Evolutionary conservation across 2,329 filamentous ascomycete genomes (phyloP), one percentile per base, ranked within the genome.

Genomic region (Tolypocladium sp.): DNA sequence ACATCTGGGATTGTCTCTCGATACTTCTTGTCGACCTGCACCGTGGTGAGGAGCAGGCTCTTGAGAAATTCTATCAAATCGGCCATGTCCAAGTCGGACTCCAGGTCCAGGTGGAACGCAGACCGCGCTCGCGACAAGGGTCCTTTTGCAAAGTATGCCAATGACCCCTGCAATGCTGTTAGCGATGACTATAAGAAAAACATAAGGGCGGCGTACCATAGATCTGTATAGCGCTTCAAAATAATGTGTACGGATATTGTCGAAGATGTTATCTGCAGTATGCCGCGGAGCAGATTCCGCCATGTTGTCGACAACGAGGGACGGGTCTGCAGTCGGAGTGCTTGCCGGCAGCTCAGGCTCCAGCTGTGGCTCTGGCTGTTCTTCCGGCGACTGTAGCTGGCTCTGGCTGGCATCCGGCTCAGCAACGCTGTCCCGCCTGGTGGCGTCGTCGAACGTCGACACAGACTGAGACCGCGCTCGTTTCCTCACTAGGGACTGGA

Each of bases 121-220:
- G 87, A 88, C 60, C 90, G 83, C 53, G 89, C 87, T 65, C 89
- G 82, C 52, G 90, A 90, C 25, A 94, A 76, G 1, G 90, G 89
- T 0, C 90, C 90, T 75, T 94, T 94, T 25, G 87, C 87, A 72
- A 93, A 92, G 71, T 92, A 94, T 60, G 90, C 90, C 59, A 93
- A 75, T 4, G 90, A 91, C 40, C 88, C 90, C 81, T 90, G 51
- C 10, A 38, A n/a, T 25, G 13, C 27, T 12, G 38, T 10, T 3
- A 55, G 64, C 70, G 22, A 68, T 64, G 35, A 25, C 22, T 20
- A 60, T 74, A 74, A 68, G 30, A 69, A 67, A 3, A 69, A 63
- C 20, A 71, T 60, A 7, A 62, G n/a, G 55, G 49, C 20, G 7
- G 4, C 77, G 17, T 71, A 84, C 84, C 77, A 84, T 81, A 59